Conservation (phyloP, 1,284 basidiomycete genomes). For the Peniophora sp. region DNA sequence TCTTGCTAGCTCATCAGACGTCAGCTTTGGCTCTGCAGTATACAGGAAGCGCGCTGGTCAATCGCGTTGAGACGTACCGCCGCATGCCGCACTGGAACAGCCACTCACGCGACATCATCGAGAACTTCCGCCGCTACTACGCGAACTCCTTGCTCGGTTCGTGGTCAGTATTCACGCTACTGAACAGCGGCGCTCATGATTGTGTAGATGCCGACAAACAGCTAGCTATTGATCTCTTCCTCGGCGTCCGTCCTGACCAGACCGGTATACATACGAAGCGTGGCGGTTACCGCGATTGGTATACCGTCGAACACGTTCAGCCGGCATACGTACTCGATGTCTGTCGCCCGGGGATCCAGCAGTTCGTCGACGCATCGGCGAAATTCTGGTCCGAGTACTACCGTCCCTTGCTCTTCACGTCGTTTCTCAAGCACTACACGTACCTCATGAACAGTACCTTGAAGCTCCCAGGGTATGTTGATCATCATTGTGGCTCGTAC, state of each 20-base stretch:
- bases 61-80: conserved; percentile 94
- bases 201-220: conserved; percentile 91
- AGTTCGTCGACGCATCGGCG: conserved; percentile 50
- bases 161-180: not conserved
- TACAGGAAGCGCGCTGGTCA: conserved; percentile 93
- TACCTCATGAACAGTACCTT: conserved; percentile 83
- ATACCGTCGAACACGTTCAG: conserved; percentile 60
- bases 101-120: conserved; percentile 95
- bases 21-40: conserved; percentile 95
- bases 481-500: conserved; percentile 1
- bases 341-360: conserved; percentile 44
- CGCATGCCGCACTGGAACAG: conserved; percentile 97
- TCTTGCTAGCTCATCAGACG: conserved; percentile 5
- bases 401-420: conserved; percentile 77
- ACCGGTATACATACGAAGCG: conserved; percentile 39
- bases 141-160: conserved; percentile 87
- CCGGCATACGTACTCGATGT: conserved; percentile 51
- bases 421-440: conserved; percentile 77
- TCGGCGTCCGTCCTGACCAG: conserved; percentile 70
- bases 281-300: conserved; percentile 80
- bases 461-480: conserved; percentile 66
- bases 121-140: conserved; percentile 94
- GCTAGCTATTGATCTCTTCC: conserved; percentile 93
- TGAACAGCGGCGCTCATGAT: not conserved
- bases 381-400: conserved; percentile 93